A percentile compares a stretch with the other conserved stretches of the same genome.
Conservation (phyloP, 1,139 yeast species). For the Scheffersomyces segobiensis region DNA sequence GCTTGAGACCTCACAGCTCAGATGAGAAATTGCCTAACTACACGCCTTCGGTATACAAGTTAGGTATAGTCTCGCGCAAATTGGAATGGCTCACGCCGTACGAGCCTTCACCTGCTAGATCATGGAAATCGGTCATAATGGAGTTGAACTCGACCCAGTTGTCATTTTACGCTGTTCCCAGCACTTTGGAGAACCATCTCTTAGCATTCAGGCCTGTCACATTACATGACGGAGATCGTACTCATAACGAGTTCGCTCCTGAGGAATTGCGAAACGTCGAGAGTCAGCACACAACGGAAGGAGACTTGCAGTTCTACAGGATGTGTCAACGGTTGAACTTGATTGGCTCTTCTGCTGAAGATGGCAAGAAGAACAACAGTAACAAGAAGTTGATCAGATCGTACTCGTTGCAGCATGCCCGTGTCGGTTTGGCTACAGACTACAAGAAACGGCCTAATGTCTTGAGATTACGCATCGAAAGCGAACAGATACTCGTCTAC, state of each 20-base stretch:
- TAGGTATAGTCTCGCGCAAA: constrained; percentile 55
- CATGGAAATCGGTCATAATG: constrained; percentile 64
- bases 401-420: constrained; percentile 70
- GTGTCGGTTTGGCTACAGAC: constrained; percentile 68
- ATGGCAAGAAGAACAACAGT: constrained; percentile 1
- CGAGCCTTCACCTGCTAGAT: constrained; percentile 57
- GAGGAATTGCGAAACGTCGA: constrained; percentile 13
- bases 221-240: constrained; percentile 9
- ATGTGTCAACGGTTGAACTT: constrained; percentile 28
- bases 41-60: constrained; percentile 57
- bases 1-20: constrained; percentile 11
- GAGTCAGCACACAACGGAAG: constrained; percentile 31
- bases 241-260: constrained; percentile 15
- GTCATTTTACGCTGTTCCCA: constrained; percentile 55
- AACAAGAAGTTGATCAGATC: constrained; percentile 31
- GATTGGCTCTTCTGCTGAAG: constrained; percentile 7
- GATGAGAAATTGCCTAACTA: constrained; percentile 48
- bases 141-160: constrained; percentile 77
- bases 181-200: constrained; percentile 31
- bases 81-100: constrained; percentile 69
- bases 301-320: constrained; percentile 40
- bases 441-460: constrained; percentile 61
- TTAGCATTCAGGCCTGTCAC: constrained; percentile 18
- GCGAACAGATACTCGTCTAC: constrained; percentile 63
- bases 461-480: constrained; percentile 62